Conservation (phyloP, 148 eudicot species). For the Rhododendron henanense region DNA sequence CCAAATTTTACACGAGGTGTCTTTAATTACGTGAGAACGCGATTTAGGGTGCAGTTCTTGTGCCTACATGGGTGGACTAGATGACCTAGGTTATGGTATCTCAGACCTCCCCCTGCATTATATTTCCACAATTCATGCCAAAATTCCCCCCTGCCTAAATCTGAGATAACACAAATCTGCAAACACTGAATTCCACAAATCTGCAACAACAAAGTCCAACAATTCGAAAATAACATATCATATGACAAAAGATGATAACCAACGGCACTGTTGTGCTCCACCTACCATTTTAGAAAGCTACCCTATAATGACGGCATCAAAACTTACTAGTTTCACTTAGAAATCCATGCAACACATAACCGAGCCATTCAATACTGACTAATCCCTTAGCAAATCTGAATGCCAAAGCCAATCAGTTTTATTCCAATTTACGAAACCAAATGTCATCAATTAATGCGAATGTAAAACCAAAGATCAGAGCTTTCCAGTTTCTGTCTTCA, state of each 20-base stretch:
- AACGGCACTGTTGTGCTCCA: neutral
- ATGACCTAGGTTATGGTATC: neutral
- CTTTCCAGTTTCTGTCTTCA: neutral
- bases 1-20: neutral
- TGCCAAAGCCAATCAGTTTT: neutral
- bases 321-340: neutral
- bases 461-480: neutral
- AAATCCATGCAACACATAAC: neutral
- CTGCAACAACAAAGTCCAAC: neutral
- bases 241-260: neutral
- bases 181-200: neutral
- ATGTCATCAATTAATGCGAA: neutral
- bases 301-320: neutral
- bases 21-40: neutral
- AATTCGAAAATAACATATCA: neutral
- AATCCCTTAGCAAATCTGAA: neutral
- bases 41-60: neutral
- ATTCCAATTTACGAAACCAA: neutral
- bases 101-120: neutral
- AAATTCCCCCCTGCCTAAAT: neutral
- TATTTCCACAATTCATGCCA: neutral
- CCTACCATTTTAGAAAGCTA: neutral
- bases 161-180: neutral
- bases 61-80: neutral
- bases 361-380: neutral